Evolutionary conservation across 2,329 filamentous ascomycete species (phyloP).

Genomic region (Acrodontium crateriforme): DNA sequence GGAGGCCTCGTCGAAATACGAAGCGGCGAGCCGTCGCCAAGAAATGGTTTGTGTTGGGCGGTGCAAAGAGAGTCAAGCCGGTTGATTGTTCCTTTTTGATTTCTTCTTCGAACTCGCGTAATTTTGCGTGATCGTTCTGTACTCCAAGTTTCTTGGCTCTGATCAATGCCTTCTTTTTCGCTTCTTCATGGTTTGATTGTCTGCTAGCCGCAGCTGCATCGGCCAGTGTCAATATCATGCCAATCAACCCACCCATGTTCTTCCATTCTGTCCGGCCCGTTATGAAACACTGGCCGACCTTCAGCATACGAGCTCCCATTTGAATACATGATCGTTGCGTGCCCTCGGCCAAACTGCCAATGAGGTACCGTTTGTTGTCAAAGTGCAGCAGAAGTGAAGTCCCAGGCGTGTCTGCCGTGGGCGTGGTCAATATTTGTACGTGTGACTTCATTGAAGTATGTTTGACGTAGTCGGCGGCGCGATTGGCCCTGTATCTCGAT

Average conservation of each 20-base stretch:
- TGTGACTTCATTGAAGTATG: slow-evolving; percentile 67
- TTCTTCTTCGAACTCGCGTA: slow-evolving; percentile 17
- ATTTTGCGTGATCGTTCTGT: slow-evolving; percentile 10
- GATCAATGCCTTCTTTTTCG: slow-evolving; percentile 23
- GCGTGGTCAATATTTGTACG: slow-evolving; percentile 64
- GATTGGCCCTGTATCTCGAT: no score
- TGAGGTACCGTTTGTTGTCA: slow-evolving; percentile 68
- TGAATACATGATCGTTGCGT: slow-evolving; percentile 65
- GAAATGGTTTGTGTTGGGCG: slow-evolving; percentile 64
- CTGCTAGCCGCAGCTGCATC: slow-evolving; percentile 42
- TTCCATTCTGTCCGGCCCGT: slow-evolving; percentile 65
- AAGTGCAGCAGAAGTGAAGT: slow-evolving; percentile 66
- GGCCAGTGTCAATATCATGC: slow-evolving; percentile 71
- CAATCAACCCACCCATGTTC: slow-evolving; percentile 67
- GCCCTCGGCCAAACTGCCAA: slow-evolving; percentile 73
- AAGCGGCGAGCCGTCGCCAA: slow-evolving; percentile 75
- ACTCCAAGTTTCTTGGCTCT: slow-evolving; percentile 22
- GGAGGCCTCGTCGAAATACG: slow-evolving; percentile 72
- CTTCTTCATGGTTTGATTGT: slow-evolving; percentile 29
- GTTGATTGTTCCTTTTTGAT: slow-evolving; percentile 19
- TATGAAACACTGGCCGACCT: slow-evolving; percentile 66
- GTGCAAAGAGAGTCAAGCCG: slow-evolving; percentile 58
- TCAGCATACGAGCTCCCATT: slow-evolving; percentile 49
- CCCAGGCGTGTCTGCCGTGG: slow-evolving; percentile 77
- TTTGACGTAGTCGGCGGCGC: no score